Percentiles rank a stretch among this genome's conserved stretches.
Conservation (phyloP, 2,329 filamentous ascomycete genomes). For the Aspergillus quadricinctus region DNA sequence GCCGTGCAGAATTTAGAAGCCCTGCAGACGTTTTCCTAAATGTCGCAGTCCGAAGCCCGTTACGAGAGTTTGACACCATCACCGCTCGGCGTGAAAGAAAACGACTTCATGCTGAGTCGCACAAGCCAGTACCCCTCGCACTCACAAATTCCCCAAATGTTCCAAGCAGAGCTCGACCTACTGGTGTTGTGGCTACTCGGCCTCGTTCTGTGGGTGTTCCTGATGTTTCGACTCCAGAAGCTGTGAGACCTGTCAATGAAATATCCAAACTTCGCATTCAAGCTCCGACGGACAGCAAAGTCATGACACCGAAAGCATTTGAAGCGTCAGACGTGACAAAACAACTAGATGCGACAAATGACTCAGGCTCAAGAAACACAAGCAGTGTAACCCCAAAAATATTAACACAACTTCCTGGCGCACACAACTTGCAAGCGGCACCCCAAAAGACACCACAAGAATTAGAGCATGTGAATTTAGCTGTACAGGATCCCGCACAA, state of each 20-base stretch:
- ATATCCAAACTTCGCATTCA: neutral
- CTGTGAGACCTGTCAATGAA: neutral
- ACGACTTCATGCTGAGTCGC: neutral
- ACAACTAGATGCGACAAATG: neutral
- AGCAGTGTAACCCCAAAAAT: neutral
- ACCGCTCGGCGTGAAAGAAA: neutral
- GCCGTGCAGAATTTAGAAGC: neutral
- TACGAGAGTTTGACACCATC: conserved; percentile 11
- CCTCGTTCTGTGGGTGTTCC: neutral
- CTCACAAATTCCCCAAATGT: neutral
- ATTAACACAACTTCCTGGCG: neutral
- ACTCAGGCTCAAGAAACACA: neutral
- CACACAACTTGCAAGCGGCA: neutral
- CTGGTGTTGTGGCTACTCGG: neutral
- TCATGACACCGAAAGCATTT: neutral
- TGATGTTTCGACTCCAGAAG: neutral
- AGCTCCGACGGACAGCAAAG: neutral
- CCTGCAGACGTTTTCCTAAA: conserved; percentile 13
- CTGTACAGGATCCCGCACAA: neutral
- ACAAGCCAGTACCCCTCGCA: neutral
- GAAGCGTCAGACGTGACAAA: neutral
- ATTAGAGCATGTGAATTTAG: neutral
- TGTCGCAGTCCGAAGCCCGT: conserved; percentile 17
- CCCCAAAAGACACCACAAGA: neutral
- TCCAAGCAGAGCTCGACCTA: neutral